These are phyloP conservation scores for Simplicillium aogashimaense DNA, from an alignment of 2,329 filamentous ascomycete species.

Conservation along the genomic window DNA sequence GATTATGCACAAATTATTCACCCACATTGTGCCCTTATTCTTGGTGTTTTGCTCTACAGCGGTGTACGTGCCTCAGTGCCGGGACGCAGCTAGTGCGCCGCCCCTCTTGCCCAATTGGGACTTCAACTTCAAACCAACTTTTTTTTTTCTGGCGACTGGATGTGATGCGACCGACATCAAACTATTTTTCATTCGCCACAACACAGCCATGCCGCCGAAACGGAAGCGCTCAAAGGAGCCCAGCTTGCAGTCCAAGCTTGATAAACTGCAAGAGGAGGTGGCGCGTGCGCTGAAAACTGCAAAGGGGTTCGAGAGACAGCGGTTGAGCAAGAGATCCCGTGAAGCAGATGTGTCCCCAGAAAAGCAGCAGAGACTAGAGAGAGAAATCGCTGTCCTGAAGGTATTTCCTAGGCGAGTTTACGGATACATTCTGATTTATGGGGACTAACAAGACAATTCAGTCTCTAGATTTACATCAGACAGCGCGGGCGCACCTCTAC, in stretches of 20 bases:
- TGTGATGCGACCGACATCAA: too few relatives aligned
- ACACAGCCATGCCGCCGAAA: constrained; percentile 31
- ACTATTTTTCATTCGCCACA: too few relatives aligned
- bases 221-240: constrained; percentile 40
- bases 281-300: constrained; percentile 59
- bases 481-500: constrained; percentile 45
- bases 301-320: constrained; percentile 71
- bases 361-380: constrained; percentile 50
- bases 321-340: constrained; percentile 51
- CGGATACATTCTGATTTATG: too few relatives aligned
- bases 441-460: constrained; percentile 12
- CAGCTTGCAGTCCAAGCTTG: constrained; percentile 38
- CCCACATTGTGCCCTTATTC: too few relatives aligned
- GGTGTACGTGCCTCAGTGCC: too few relatives aligned
- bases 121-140: too few relatives aligned
- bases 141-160: too few relatives aligned
- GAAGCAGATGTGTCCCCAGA: constrained; percentile 34
- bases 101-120: too few relatives aligned
- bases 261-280: constrained; percentile 48
- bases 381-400: constrained; percentile 48
- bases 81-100: too few relatives aligned
- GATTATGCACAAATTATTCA: too few relatives aligned
- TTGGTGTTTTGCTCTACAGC: too few relatives aligned
- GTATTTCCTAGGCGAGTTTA: constrained; percentile 16
- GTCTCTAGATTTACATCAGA: constrained; percentile 48